Conservation (phyloP, 371 early-diverging fungal genomes). For the Mortierella sp. region DNA sequence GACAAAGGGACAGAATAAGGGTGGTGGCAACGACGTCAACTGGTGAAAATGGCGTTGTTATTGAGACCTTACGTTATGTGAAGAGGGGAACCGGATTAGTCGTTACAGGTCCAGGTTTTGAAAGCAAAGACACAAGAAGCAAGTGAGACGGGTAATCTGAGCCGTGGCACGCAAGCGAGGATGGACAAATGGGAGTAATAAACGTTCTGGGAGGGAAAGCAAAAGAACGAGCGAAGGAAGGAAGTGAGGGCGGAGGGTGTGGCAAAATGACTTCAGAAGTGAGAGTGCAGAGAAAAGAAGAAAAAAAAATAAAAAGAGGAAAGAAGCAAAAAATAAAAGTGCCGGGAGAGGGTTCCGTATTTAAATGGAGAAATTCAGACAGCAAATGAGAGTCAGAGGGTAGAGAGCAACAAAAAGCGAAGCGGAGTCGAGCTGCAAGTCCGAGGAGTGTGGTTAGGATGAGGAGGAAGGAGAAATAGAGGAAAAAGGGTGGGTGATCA, state of each 20-base stretch:
- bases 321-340: background rate
- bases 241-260: background rate
- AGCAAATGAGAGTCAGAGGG: background rate
- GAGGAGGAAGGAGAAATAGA: background rate
- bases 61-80: background rate
- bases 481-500: too few relatives aligned
- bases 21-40: background rate
- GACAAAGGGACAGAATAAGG: background rate
- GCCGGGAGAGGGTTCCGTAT: background rate
- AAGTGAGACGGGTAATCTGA: background rate
- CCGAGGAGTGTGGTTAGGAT: too few relatives aligned
- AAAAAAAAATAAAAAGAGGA: background rate
- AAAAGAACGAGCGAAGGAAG: background rate
- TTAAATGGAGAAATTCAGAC: background rate
- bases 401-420: background rate
- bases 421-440: too few relatives aligned
- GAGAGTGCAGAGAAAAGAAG: background rate
- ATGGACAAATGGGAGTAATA: background rate
- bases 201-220: background rate
- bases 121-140: background rate
- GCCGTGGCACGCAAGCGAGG: background rate
- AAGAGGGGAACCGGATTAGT: background rate
- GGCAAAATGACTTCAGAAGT: conserved; percentile 1
- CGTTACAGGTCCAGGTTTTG: background rate
- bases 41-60: background rate